phyloP scores from a whole-genome alignment of 179 eudicot species.

The Heliamphora pulchella region DNA sequence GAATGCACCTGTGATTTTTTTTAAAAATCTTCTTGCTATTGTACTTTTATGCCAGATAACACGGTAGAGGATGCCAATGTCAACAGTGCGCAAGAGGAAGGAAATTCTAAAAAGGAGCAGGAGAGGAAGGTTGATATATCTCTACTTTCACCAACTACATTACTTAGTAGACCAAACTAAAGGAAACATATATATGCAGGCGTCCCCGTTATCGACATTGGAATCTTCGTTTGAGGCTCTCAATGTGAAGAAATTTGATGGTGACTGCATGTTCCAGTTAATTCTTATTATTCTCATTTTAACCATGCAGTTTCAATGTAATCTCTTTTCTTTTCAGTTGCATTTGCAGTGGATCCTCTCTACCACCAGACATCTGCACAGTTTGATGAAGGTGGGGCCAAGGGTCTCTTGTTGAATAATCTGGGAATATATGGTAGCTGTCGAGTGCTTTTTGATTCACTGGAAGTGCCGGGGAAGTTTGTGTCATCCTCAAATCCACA shows the following conservation, averaged over 20 bases:
- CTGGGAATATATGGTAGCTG: slow-evolving; percentile 88
- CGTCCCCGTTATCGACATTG: slow-evolving; percentile 80
- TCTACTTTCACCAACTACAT: neutral
- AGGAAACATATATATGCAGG: slow-evolving; percentile 38
- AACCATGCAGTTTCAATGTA: neutral
- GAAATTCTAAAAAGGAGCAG: slow-evolving; percentile 40
- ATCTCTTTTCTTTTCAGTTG: slow-evolving; percentile 42
- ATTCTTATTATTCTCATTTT: neutral
- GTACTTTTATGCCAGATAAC: slow-evolving; percentile 33
- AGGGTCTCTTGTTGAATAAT: slow-evolving; percentile 83
- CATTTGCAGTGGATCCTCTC: slow-evolving; percentile 94
- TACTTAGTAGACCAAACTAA: neutral
- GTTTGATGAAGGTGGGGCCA: slow-evolving; percentile 98
- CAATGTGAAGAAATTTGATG: slow-evolving; percentile 92
- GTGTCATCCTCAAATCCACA: slow-evolving; percentile 30
- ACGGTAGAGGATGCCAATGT: slow-evolving; percentile 34
- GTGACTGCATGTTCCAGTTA: slow-evolving; percentile 29
- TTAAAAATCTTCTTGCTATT: slow-evolving; percentile 7
- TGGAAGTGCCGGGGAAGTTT: slow-evolving; percentile 78
- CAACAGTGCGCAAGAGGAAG: slow-evolving; percentile 40
- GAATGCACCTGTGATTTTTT: neutral
- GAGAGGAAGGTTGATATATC: slow-evolving; percentile 55
- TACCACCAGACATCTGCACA: slow-evolving; percentile 96
- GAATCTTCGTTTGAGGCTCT: slow-evolving; percentile 85
- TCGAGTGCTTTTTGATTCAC: slow-evolving; percentile 85